A percentile compares a stretch with the other conserved stretches of the same genome.
phyloP scores from a whole-genome alignment of 495 filamentous ascomycete genomes.

The Tuber microsphaerosporum region DNA sequence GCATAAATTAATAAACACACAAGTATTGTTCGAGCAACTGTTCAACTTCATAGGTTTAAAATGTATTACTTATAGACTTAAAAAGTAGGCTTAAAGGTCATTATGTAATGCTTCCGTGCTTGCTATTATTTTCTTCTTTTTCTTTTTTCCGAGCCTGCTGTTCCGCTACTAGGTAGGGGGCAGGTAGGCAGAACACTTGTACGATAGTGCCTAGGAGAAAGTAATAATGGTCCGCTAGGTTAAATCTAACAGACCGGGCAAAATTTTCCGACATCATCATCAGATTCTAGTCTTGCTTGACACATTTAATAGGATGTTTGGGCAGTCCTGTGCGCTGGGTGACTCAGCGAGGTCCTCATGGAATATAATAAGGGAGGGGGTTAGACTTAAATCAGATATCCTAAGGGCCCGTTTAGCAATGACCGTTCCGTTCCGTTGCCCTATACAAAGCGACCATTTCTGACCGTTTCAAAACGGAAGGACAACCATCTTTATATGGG shows the following conservation, averaged over 20 bases:
- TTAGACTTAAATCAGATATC: too few relatives aligned
- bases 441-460: too few relatives aligned
- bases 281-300: background rate
- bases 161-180: background rate
- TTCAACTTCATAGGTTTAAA: background rate
- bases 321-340: background rate
- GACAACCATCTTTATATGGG: too few relatives aligned
- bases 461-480: too few relatives aligned
- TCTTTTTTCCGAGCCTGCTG: background rate
- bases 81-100: constrained; percentile 1
- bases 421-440: too few relatives aligned
- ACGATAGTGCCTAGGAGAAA: too few relatives aligned
- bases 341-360: background rate
- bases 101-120: constrained; percentile 18
- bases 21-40: background rate
- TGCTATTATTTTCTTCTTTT: constrained; percentile 6
- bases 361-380: background rate
- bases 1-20: background rate
- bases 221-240: too few relatives aligned
- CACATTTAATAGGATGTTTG: background rate
- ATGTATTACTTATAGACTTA: background rate
- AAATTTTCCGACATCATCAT: too few relatives aligned
- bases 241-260: too few relatives aligned
- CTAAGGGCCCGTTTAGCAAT: too few relatives aligned
- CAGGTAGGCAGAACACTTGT: background rate